phyloP scores from a whole-genome alignment of 1,284 basidiomycete species.

The Cutaneotrichosporon sp. region DNA sequence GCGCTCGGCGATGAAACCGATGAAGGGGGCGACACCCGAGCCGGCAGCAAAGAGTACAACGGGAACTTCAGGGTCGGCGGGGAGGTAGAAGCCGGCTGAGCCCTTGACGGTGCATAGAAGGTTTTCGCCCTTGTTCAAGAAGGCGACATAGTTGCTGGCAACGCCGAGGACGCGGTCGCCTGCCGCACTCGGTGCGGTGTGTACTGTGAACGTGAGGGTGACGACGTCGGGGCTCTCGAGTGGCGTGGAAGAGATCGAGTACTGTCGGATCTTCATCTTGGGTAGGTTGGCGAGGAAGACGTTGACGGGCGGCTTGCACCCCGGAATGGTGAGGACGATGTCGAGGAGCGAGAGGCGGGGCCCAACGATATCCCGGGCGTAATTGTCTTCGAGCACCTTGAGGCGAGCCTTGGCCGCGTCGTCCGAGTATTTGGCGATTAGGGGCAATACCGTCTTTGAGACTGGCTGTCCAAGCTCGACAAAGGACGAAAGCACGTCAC shows the following conservation, averaged over 20 bases:
- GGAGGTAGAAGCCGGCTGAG: constrained; percentile 58
- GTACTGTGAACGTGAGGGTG: constrained; percentile 57
- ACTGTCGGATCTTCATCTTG: constrained; percentile 30
- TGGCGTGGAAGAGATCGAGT: constrained; percentile 58
- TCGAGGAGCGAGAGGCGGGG: constrained; percentile 54
- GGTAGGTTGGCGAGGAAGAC: constrained; percentile 26
- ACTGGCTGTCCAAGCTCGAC: constrained; percentile 55
- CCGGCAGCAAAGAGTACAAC: constrained; percentile 60
- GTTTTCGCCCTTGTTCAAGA: constrained; percentile 55
- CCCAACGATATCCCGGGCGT: constrained; percentile 32
- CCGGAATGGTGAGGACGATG: constrained; percentile 53
- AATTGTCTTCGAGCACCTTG: constrained; percentile 21
- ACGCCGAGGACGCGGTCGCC: constrained; percentile 55
- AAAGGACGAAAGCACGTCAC: constrained; percentile 55
- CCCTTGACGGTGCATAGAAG: constrained; percentile 57
- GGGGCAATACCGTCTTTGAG: constrained; percentile 30
- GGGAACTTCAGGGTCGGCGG: constrained; percentile 55
- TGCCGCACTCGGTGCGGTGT: constrained; percentile 52
- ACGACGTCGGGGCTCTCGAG: constrained; percentile 56
- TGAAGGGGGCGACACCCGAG: constrained; percentile 59
- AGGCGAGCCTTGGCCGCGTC: constrained; percentile 11
- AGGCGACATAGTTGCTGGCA: constrained; percentile 58
- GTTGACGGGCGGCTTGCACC: constrained; percentile 41
- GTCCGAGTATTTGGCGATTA: constrained; percentile 18
- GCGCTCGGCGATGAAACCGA: constrained; percentile 61